Base-by-base conservation (phyloP, 2,329 filamentous ascomycete species). In the Pseudogymnoascus sp. region DNA sequence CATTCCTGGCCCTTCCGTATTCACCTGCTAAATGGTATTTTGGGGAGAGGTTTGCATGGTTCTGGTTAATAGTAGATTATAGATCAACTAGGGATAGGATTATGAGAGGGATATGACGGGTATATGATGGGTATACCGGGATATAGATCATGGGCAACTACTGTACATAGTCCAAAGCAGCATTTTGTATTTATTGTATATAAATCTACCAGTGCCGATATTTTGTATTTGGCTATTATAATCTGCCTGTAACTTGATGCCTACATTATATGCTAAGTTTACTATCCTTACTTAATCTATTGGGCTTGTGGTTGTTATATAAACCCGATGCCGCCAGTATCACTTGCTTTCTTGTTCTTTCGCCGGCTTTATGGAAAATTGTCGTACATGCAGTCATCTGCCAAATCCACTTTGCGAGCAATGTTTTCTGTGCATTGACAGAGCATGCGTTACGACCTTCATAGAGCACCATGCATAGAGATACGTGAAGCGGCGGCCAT, bases 1-100 rank as follows among this genome's bases (percentile, higher is more conserved):
- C 59, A 75, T 78, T 60, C 71, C 70, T 14, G 75, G 78, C 62
- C 76, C 77, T 60, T 72, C 74, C 1, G 72, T 77, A 14, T 65
- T 73, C 62, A 67, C 61, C 1, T 74, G 73, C 46, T 56, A 12
- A 34, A 8, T 34, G 4, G 2, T 2, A 18, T 18, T 28, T 18
- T 18, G n/a, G 5, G 28, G 25, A 2, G 3, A 16, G 14, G 21
- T 50, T 28, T n/a, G 18, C 5, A 18, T 56, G n/a, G 46, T 18
- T 56, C n/a, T 31, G 46, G n/a, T 25, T 56, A 11, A 11, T n/a
- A 53, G 23, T 11, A 16, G 12, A 5, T 16, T 53, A 3, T 4
- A 16, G 2, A 31, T 34, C 25, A 11, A 34, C n/a, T 14, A 16
- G 4, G 14, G 5, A 53, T 14, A 31, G n/a, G 42, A 21, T 23